These are phyloP conservation scores for Blastomyces percursus DNA, from an alignment of 2,329 filamentous ascomycete genomes.

Conservation along the genomic window DNA sequence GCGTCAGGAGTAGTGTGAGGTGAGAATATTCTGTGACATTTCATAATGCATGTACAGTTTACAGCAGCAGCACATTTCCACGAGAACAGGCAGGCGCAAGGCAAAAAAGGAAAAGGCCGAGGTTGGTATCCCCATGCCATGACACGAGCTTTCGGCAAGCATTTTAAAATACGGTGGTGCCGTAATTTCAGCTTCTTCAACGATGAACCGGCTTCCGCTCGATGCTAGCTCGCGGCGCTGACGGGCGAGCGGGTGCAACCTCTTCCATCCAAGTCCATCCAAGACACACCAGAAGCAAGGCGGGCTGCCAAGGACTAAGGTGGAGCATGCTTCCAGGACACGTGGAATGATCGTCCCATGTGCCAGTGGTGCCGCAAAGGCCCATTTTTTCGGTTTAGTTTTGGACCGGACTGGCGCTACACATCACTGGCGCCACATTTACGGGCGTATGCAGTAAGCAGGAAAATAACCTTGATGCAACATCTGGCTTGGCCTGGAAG, in stretches of 20 bases:
- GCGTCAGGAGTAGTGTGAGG: too few species aligned
- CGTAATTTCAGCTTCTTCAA: not conserved
- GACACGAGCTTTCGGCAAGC: not conserved
- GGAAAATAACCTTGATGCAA: not conserved
- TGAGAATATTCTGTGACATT: too few species aligned
- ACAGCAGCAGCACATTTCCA: too few species aligned
- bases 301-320: too few species aligned
- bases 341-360: slow-evolving; percentile 7
- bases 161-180: not conserved
- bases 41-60: too few species aligned
- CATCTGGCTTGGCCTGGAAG: not conserved
- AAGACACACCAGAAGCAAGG: not conserved
- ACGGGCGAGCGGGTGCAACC: slow-evolving; percentile 3
- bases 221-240: not conserved
- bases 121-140: not conserved
- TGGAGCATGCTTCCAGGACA: slow-evolving; percentile 1
- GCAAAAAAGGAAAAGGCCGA: too few species aligned
- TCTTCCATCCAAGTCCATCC: not conserved
- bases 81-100: too few species aligned
- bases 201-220: not conserved
- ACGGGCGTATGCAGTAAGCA: not conserved
- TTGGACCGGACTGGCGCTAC: not conserved
- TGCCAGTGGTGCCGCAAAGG: slow-evolving; percentile 5
- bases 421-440: slow-evolving; percentile 1
- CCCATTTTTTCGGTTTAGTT: slow-evolving; percentile 4